A percentile compares a stretch with the other conserved stretches of the same genome.
These are phyloP conservation scores for Ambrosia trifida DNA, from an alignment of 129 eudicot species.

Conservation along the genomic window DNA sequence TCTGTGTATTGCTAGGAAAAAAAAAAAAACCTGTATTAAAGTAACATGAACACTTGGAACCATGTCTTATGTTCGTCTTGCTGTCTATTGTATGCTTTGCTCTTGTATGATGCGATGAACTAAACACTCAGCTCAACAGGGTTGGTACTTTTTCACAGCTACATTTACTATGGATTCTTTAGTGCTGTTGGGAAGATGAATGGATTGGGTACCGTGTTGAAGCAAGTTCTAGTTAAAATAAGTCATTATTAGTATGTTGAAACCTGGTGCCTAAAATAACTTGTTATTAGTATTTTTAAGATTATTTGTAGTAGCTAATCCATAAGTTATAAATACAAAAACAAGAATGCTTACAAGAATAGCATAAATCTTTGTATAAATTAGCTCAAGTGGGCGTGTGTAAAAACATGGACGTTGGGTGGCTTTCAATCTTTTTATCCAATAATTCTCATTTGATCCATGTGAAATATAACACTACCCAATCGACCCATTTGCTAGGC, in stretches of 20 bases:
- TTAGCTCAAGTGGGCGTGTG: not conserved
- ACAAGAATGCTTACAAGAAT: not conserved
- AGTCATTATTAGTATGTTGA: not conserved
- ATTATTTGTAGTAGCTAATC: not conserved
- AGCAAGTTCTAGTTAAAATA: not conserved
- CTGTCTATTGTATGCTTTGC: not conserved
- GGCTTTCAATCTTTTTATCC: no score
- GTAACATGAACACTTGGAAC: not conserved
- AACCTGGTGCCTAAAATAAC: not conserved
- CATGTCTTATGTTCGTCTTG: not conserved
- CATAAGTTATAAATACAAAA: not conserved
- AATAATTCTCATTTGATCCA: no score
- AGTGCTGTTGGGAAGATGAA: not conserved
- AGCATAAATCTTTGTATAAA: not conserved
- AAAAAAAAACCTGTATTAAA: not conserved
- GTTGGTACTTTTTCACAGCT: not conserved
- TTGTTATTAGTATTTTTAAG: not conserved
- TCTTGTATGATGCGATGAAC: not conserved
- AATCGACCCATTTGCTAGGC: no score
- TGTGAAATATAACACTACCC: slow-evolving; percentile 2
- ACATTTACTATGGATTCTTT: no score
- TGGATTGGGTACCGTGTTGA: not conserved
- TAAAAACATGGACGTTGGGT: no score
- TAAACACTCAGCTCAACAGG: not conserved
- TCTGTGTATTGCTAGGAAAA: not conserved